Evolutionary conservation across 2,329 filamentous ascomycete species (phyloP).

Genomic region (Aureobasidium lini): DNA sequence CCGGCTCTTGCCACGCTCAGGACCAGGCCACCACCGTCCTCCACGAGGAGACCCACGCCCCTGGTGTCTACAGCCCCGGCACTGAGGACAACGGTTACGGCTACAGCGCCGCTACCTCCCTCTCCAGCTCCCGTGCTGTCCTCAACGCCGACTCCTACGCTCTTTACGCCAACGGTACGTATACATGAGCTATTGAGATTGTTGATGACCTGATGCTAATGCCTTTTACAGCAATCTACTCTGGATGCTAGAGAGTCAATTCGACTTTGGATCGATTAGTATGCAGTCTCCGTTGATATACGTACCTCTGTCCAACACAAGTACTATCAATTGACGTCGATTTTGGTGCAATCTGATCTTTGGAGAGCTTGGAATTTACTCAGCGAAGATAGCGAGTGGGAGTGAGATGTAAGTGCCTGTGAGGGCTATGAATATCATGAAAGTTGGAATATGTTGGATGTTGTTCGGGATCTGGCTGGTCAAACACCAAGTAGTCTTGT

Average conservation of each 20-base stretch:
- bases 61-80: slow-evolving; percentile 45
- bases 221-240: neutral
- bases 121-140: slow-evolving; percentile 46
- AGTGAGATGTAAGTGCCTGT: no score
- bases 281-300: no score
- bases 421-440: no score
- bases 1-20: slow-evolving; percentile 52
- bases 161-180: slow-evolving; percentile 44
- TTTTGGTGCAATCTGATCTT: no score
- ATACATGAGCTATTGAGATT: neutral
- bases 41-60: slow-evolving; percentile 60
- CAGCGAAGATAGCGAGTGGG: no score
- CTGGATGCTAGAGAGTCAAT: neutral
- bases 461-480: no score
- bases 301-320: neutral
- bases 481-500: no score
- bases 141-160: slow-evolving; percentile 59
- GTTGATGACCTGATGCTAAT: neutral
- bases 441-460: no score
- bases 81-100: slow-evolving; percentile 54
- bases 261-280: neutral
- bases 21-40: slow-evolving; percentile 58
- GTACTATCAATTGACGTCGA: no score
- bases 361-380: no score
- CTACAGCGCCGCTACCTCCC: slow-evolving; percentile 41